A percentile compares a stretch with the other conserved stretches of the same genome.
Evolutionary conservation across 202 grass and related monocot species (phyloP).

Genomic region (Setaria italica): DNA sequence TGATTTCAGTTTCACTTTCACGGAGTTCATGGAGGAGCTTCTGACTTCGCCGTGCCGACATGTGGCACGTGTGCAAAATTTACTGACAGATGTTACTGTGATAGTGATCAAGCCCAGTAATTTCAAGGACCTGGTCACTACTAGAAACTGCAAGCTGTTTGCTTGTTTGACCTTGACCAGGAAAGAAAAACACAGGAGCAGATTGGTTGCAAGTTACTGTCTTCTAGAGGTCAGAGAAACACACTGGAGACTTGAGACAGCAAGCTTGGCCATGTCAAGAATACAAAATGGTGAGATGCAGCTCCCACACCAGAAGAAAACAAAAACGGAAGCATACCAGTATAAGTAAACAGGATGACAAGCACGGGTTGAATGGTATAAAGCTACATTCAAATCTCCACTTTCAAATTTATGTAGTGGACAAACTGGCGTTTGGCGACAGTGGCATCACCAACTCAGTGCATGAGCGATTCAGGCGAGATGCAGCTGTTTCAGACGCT

Average conservation of each 20-base stretch:
- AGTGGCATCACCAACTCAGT: background rate
- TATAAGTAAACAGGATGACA: background rate
- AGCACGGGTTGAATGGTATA: background rate
- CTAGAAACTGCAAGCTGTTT: conserved; percentile 5
- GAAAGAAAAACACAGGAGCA: background rate
- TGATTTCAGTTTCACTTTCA: conserved; percentile 4
- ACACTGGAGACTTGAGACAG: conserved; percentile 18
- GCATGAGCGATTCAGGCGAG: background rate
- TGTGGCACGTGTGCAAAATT: conserved; percentile 8
- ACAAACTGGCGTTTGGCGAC: background rate
- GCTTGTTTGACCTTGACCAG: background rate
- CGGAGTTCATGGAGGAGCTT: conserved; percentile 2
- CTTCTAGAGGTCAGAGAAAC: conserved; percentile 32
- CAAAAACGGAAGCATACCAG: background rate
- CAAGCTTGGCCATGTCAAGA: background rate
- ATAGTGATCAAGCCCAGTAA: conserved; percentile 8
- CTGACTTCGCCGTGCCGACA: background rate
- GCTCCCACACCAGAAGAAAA: conserved; percentile 6
- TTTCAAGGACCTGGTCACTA: background rate
- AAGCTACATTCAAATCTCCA: background rate
- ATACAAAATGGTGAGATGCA: background rate
- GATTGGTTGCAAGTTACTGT: background rate
- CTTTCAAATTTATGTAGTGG: background rate
- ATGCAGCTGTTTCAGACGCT: background rate
- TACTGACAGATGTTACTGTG: background rate